Base-by-base conservation (phyloP, 805 yeast species). In the Saccharomyces jurei region DNA sequence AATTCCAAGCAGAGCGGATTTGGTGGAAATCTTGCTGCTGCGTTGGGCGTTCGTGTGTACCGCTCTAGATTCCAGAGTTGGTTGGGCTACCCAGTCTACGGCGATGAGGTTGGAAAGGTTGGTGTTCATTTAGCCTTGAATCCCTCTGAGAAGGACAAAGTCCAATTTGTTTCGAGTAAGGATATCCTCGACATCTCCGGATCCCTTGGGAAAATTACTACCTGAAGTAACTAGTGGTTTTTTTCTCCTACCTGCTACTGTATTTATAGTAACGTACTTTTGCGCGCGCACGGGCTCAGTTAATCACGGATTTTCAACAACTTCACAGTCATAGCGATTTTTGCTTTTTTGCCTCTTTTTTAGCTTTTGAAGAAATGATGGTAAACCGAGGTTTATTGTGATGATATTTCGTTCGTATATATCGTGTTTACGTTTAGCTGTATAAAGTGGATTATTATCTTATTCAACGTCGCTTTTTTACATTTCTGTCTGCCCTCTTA, bases 51-150 rank as follows among this genome's bases (percentile, higher is more conserved):
- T 2, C 54, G 59, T 49, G 22, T 71, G 10, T 71, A 74, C 56
- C 68, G 72, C 49, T 67, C 79, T 2, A 54, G 64, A 30, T 48
- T 74, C 2, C 74, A 72, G 47, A 58, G 60, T 25, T 50, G 67
- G 14, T 13, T 65, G 4, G 68, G 71, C n/a, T 55, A 70, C 54
- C 86, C 90, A 0, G 75, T 82, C n/a, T 64, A 75, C 36, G 94
- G 81, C 13, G 80, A 78, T 30, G 92, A 87, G 49, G 82, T 88
- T 44, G 91, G 83, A 4, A 68, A 72, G 49, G 83, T 79, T 41
- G 87, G 81, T 14, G 71, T 79, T 28, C 64, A 73, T 52, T 62
- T 75, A 49, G 77, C 80, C 3, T 54, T 70, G 25, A 61, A 72
- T 2, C 54, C 63, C 25, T 52, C 58, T 21, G 54, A 50, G 11